Evolutionary conservation across 2,329 filamentous ascomycete genomes (phyloP).

Genomic region (Triangularia verruculosa): DNA sequence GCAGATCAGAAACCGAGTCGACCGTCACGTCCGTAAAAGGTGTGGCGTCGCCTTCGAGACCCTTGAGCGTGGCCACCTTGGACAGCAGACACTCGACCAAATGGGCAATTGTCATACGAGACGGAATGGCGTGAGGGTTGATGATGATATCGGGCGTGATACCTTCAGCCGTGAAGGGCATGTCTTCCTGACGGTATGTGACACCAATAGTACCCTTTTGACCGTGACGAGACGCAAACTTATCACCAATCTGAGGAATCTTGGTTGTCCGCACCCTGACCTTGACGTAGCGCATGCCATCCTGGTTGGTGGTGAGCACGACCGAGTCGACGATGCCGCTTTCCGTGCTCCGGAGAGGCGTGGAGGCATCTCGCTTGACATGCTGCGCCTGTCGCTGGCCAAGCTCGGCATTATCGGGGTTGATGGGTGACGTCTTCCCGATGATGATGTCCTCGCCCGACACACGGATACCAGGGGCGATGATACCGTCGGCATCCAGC

Average conservation of each 20-base stretch:
- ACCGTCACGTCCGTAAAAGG: slow-evolving; percentile 98
- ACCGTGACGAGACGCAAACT: slow-evolving; percentile 98
- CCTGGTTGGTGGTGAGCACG: slow-evolving; percentile 88
- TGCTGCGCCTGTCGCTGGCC: slow-evolving; percentile 88
- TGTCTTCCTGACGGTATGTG: slow-evolving; percentile 95
- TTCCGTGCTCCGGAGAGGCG: slow-evolving; percentile 89
- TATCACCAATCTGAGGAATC: slow-evolving; percentile 97
- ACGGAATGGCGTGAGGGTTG: slow-evolving; percentile 98
- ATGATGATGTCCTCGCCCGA: slow-evolving; percentile 99
- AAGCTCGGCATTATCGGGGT: slow-evolving; percentile 87
- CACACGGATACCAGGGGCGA: slow-evolving; percentile 89
- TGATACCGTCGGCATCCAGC: slow-evolving; percentile 92
- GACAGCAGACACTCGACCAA: slow-evolving; percentile 98
- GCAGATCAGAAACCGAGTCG: slow-evolving; percentile 81
- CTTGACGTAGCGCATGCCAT: slow-evolving; percentile 94
- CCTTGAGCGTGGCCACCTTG: slow-evolving; percentile 90
- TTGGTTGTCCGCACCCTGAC: slow-evolving; percentile 97
- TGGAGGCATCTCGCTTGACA: slow-evolving; percentile 92
- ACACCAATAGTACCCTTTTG: slow-evolving; percentile 99
- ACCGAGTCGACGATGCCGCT: slow-evolving; percentile 96
- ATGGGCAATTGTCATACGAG: slow-evolving; percentile 99
- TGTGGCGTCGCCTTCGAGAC: slow-evolving; percentile 94
- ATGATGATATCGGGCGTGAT: slow-evolving; percentile 95
- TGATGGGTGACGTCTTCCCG: slow-evolving; percentile 94
- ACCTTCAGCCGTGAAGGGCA: slow-evolving; percentile 94